Conservation (phyloP, 345 rosid genomes). For the Citrus maxima region DNA sequence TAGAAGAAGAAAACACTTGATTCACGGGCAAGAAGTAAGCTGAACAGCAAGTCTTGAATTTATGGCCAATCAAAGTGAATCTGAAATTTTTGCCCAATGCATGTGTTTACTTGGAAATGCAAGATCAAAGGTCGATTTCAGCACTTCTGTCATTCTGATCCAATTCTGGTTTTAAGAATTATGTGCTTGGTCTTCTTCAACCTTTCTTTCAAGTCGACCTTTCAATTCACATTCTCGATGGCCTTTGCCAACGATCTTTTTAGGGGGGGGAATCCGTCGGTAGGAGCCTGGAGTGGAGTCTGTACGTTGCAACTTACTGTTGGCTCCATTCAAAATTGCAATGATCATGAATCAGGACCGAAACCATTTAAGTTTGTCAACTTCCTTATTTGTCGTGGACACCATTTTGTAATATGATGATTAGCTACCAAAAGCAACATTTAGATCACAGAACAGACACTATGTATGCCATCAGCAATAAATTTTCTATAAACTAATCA, state of each 20-base stretch:
- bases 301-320: not conserved
- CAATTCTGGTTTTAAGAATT: no score
- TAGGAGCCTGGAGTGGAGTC: not conserved
- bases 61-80: no score
- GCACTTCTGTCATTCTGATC: no score
- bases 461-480: not conserved
- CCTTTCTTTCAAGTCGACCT: not conserved
- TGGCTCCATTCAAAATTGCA: not conserved
- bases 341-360: not conserved
- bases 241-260: not conserved
- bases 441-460: not conserved
- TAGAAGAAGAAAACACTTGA: no score
- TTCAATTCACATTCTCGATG: not conserved
- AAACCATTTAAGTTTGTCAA: not conserved
- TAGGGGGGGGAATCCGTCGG: no score
- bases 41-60: no score
- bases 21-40: no score
- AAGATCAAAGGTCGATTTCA: no score
- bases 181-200: not conserved
- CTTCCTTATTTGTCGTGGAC: not conserved
- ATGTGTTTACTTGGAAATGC: no score
- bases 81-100: no score
- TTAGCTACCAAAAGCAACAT: not conserved
- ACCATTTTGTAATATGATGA: not conserved
- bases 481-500: not conserved